These are phyloP conservation scores for Aspergillus texensis DNA, from an alignment of 2,329 filamentous ascomycete species.

Conservation along the genomic window DNA sequence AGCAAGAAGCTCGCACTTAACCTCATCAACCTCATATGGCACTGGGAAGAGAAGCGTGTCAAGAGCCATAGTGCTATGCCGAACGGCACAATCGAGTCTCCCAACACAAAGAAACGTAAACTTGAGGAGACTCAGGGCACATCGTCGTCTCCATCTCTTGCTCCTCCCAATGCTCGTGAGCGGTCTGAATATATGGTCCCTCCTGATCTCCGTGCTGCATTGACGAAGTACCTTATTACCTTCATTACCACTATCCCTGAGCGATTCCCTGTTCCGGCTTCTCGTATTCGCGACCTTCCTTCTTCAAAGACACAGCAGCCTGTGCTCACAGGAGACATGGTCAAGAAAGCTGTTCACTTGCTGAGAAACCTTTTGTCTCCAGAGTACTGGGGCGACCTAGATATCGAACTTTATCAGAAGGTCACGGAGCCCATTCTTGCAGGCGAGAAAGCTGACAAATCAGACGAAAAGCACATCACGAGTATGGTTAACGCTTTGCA, in stretches of 20 bases:
- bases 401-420: constrained; percentile 88
- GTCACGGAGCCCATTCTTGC: constrained; percentile 84
- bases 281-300: constrained; percentile 62
- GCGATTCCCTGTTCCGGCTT: constrained; percentile 75
- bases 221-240: constrained; percentile 93
- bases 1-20: constrained; percentile 89
- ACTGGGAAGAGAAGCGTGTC: constrained; percentile 86
- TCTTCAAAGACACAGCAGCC: constrained; percentile 53
- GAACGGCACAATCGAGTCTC: constrained; percentile 64
- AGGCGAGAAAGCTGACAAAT: constrained; percentile 79
- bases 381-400: constrained; percentile 87
- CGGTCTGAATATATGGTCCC: constrained; percentile 70
- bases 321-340: constrained; percentile 71
- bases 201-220: constrained; percentile 68
- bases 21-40: constrained; percentile 86
- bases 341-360: constrained; percentile 80
- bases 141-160: constrained; percentile 56
- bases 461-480: constrained; percentile 81
- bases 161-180: constrained; percentile 49
- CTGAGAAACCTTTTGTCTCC: constrained; percentile 83
- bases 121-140: constrained; percentile 65
- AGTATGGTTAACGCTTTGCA: constrained; percentile 93
- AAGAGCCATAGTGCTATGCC: constrained; percentile 44
- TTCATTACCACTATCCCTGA: constrained; percentile 92
- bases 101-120: constrained; percentile 73